Evolutionary conservation across 2,329 filamentous ascomycete species (phyloP), one percentile per base, ranked within the genome.

Genomic region (Eutypa lata): DNA sequence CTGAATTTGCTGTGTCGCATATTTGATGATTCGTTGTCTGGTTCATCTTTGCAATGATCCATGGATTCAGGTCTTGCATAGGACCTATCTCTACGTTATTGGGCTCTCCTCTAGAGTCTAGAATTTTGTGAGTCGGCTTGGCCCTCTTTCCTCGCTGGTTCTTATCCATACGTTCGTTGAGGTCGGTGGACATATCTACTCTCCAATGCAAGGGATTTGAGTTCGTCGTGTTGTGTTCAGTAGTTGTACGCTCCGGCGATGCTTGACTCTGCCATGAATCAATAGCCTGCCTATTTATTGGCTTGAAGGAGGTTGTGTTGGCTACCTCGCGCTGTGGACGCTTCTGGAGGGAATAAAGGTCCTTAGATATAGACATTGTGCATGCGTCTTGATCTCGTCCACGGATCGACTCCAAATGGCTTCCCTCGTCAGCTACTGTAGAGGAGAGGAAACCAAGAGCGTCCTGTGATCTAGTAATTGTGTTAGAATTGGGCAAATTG

Each of bases 11-110:
- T 16, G 19, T n/a, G 19, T 18, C 37, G 19, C 18, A 2, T 31
- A 14, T 38, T 28, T 33, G 21, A 11, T 16, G 31, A 21, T 33
- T 44, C n/a, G 19, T 51, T 28, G 63, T 56, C n/a, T 63, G 57
- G 33, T 60, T 68, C 61, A 71, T 63, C 54, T 71, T 74, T 26
- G 73, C 70, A 56, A 73, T 72, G 7, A 66, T 54, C 71, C 71
- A 75, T 21, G 72, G 73, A 51, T 75, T 73, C 6, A 73, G 55
- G 10, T 49, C 61, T 48, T 45, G 45, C 16, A 26, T 31, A 6
- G 10, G 7, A 21, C 26, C 48, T 62, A 47, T 28, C 35, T 28
- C 47, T n/a, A 45, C 21, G n/a, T 19, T 5, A 47, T 46, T 31
- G 16, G 22, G 24, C 19, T 50, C 45, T 52, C 51, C 28, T n/a